phyloP scores from a whole-genome alignment of 768 basidiomycete species.

The Trametes elegans region DNA sequence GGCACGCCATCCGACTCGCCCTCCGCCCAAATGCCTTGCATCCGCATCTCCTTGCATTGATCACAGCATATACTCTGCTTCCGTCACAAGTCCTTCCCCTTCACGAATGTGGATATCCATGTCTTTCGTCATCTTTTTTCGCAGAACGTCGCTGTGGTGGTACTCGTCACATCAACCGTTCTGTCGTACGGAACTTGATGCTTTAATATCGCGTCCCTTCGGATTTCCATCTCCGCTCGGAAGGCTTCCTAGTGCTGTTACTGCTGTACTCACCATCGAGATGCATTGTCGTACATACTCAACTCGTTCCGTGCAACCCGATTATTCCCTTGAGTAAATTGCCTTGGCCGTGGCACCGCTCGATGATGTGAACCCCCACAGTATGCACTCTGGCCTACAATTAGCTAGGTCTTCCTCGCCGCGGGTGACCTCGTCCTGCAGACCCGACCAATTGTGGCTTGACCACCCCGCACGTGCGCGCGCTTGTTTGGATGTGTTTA shows the following conservation, averaged over 20 bases:
- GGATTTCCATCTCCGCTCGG: constrained; percentile 13
- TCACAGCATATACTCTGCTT: constrained; percentile 8
- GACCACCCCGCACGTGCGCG: constrained; percentile 2
- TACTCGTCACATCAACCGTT: background rate
- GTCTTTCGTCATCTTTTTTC: background rate
- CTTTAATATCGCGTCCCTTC: constrained; percentile 9
- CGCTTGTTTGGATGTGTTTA: constrained; percentile 6
- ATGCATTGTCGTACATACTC: constrained; percentile 12
- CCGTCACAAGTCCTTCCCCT: background rate
- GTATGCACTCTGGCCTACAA: no score
- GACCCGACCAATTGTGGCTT: background rate
- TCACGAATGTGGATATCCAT: constrained; percentile 11
- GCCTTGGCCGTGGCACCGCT: no score
- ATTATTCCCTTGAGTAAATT: no score
- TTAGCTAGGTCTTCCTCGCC: no score
- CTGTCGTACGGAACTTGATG: constrained; percentile 8
- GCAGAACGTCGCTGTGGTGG: background rate
- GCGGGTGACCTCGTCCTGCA: background rate
- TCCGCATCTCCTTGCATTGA: constrained; percentile 2
- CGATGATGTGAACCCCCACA: background rate
- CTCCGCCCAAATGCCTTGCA: no score
- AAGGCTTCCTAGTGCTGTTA: constrained; percentile 9
- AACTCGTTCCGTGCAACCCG: background rate
- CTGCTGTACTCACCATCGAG: constrained; percentile 10
- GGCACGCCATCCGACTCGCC: background rate